Percentiles rank a stretch among this genome's conserved stretches.
Conservation (phyloP, 106 monocot genomes). For the Alisma plantagoaquatica region DNA sequence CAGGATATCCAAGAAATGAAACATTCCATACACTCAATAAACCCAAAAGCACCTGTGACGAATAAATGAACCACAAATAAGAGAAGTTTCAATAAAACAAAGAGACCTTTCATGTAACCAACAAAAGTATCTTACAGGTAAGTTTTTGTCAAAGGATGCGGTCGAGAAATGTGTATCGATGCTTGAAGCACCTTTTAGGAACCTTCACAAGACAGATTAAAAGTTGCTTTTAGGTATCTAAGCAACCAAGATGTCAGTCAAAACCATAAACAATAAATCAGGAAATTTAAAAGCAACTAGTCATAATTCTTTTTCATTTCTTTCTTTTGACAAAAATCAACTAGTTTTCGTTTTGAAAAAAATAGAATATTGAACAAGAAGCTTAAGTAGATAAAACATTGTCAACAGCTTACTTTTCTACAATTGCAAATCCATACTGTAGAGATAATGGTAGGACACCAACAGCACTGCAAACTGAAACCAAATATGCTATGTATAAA, state of each 20-base stretch:
- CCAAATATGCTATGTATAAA: conserved; percentile 6
- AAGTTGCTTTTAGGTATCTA: too few relatives aligned
- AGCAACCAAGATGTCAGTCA: too few relatives aligned
- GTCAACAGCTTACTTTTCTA: conserved; percentile 57
- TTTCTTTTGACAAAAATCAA: too few relatives aligned
- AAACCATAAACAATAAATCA: too few relatives aligned
- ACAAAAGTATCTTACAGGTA: conserved; percentile 58
- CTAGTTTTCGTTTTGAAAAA: neutral
- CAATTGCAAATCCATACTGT: conserved; percentile 88
- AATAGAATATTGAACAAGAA: neutral
- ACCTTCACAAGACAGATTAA: conserved; percentile 37
- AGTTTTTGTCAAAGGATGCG: conserved; percentile 79
- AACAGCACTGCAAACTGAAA: conserved; percentile 99
- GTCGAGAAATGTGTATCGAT: conserved; percentile 83
- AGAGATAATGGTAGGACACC: conserved; percentile 90
- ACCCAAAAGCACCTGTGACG: conserved; percentile 77
- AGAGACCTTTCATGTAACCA: neutral
- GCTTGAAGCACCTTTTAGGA: conserved; percentile 78
- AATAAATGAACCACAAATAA: neutral
- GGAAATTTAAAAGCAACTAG: too few relatives aligned
- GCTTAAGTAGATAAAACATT: neutral
- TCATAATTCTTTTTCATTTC: too few relatives aligned
- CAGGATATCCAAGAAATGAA: conserved; percentile 84
- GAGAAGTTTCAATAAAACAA: neutral
- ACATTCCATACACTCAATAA: conserved; percentile 96